Conservation (phyloP, 208 protist species). For the Leptomonas pyrrhocoris region DNA sequence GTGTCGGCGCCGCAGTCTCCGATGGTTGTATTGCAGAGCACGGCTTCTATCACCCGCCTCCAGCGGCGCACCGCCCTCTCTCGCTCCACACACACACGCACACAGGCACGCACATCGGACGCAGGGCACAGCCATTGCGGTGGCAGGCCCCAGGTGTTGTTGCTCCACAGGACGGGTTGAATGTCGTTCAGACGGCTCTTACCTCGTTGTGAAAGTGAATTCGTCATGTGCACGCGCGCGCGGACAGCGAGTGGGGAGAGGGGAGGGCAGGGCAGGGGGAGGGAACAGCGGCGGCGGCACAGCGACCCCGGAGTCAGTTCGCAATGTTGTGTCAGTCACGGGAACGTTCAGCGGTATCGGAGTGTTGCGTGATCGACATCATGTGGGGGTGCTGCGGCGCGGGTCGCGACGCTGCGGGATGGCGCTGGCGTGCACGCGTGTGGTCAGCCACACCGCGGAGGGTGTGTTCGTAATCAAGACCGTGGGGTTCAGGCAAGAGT, state of each 20-base stretch:
- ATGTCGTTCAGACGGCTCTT: slow-evolving; percentile 42
- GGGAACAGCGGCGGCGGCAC: not conserved
- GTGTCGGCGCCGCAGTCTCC: slow-evolving; percentile 23
- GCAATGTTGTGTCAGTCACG: slow-evolving; percentile 21
- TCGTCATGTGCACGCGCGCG: slow-evolving; percentile 31
- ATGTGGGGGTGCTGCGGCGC: slow-evolving; percentile 11
- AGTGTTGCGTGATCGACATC: slow-evolving; percentile 32
- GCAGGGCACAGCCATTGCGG: slow-evolving; percentile 27
- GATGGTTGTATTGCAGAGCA: slow-evolving; percentile 12
- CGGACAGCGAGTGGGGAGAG: not conserved
- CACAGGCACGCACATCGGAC: not conserved
- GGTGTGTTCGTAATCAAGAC: not conserved
- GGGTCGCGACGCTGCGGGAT: not conserved
- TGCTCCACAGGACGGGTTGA: slow-evolving; percentile 29
- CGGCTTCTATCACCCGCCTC: slow-evolving; percentile 15
- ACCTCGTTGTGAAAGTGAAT: slow-evolving; percentile 26
- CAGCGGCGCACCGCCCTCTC: not conserved
- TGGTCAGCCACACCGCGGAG: not conserved
- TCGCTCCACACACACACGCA: not conserved
- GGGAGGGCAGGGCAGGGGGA: no score
- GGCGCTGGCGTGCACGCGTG: not conserved
- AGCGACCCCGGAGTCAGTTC: slow-evolving; percentile 7
- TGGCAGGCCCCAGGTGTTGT: slow-evolving; percentile 24
- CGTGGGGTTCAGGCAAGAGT: not conserved
- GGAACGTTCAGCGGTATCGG: slow-evolving; percentile 34